Evolutionary conservation across 1,139 yeast species (phyloP).

Genomic region (Saccharomyces pastorianus): DNA sequence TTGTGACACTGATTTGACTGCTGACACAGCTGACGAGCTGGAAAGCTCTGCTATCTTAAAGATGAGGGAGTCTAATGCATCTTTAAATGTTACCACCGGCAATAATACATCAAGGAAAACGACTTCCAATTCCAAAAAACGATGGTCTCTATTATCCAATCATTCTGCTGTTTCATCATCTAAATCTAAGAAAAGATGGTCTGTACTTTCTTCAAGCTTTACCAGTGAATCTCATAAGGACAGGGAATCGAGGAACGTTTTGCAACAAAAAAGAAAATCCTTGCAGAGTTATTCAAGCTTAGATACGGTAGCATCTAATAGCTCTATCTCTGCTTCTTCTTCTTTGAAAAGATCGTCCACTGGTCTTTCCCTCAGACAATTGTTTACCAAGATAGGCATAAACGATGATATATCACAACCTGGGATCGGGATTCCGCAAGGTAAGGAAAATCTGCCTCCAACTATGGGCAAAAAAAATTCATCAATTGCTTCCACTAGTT

Average conservation of each 20-base stretch:
- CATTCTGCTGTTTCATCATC: constrained; percentile 17
- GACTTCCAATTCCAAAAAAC: constrained; percentile 17
- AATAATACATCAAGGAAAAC: constrained; percentile 1
- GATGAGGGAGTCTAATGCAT: not conserved
- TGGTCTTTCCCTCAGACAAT: constrained; percentile 26
- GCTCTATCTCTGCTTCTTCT: constrained; percentile 1
- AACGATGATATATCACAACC: constrained; percentile 15
- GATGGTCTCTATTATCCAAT: constrained; percentile 29
- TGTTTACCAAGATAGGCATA: constrained; percentile 23
- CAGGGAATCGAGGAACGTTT: constrained; percentile 11
- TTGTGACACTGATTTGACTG: constrained; percentile 16
- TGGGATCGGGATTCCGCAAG: constrained; percentile 1
- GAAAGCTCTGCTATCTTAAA: not conserved
- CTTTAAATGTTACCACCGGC: not conserved
- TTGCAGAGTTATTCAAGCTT: constrained; percentile 2
- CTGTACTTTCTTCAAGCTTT: constrained; percentile 21
- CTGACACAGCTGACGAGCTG: constrained; percentile 6
- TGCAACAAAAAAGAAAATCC: constrained; percentile 17
- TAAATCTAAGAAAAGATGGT: constrained; percentile 27
- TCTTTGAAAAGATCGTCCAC: constrained; percentile 27
- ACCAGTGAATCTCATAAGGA: constrained; percentile 11
- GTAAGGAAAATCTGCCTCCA: constrained; percentile 4
- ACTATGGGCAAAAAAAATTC: not conserved
- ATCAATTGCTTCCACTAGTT: not conserved
- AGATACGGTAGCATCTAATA: not conserved